Base-by-base conservation (phyloP, 768 basidiomycete genomes). In the Termitomyces sp. region DNA sequence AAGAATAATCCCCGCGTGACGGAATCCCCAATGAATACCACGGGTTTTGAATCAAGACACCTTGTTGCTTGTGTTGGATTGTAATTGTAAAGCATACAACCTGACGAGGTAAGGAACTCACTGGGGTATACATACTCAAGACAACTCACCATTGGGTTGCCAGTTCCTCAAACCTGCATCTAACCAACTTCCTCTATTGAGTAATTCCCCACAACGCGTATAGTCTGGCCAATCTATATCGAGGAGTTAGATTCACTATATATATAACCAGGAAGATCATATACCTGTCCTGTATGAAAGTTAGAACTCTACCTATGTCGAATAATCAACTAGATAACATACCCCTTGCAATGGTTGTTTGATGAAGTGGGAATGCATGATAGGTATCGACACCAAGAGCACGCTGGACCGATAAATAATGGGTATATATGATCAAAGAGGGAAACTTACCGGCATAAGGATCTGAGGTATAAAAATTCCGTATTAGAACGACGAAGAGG, bases 391-490 rank as follows among this genome's bases (percentile, higher is more conserved):
- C 94, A 97, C 60, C 94, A 89, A 50, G 85, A 76, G 67, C 91
- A 94, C 27, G 91, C 92, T 91, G 49, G 9, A 52, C 52, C 6
- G 38, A 22, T 59, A 11, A 57, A 47, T 39, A 22, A n/a, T 54
- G 31, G 33, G 23, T 23, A 46, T 5, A 16, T 20, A 22, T 16
- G 7, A 16, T 16, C 20, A 49, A 56, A n/a, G 33, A 23, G 25
- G 54, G 55, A 16, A 42, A 16, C 52, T 56, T 73, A 84, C 92
- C 91, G 12, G 86, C 86, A 65, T 89, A 89, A 29, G 94, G 91
- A 68, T 97, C 80, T 41, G 82, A 83, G 1, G 84, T 93, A 67
- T 95, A 97, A 67, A 98, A 98, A 69, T 98, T 98, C 56, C 85
- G 76, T 33, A 79, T 79, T 43, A 98, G 77, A 13, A 95, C 77